Base-by-base conservation (phyloP, 2,329 filamentous ascomycete genomes). In the Pyrenophora graminea region DNA sequence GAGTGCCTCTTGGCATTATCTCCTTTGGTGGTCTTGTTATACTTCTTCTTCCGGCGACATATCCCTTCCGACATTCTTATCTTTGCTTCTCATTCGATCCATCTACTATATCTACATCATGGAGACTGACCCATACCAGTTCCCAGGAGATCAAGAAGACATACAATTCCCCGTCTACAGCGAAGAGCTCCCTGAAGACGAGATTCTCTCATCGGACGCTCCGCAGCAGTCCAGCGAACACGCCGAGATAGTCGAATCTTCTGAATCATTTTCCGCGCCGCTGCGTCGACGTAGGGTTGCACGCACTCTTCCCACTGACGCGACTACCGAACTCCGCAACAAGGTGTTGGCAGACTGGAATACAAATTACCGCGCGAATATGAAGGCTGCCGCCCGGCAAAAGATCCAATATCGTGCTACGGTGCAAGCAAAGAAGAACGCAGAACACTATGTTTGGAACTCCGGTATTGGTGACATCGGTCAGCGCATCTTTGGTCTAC, bases 381-480 rank as follows among this genome's bases (percentile, higher is more conserved):
- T 90, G 83, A 74, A 69, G 1, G 69, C 72, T 10, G 78, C 77
- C 7, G 62, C 63, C 6, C 74, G 70, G 25, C 64, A 74, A 17
- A 85, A 82, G 57, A 58, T 72, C 4, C 63, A 73, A 5, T 72
- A 77, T 30, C 77, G 74, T 40, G 62, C 73, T 12, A 57, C 69
- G 10, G 67, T 70, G 0, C 73, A 80, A 36, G 83, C 85, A 2
- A 88, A 83, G 70, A 83, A 81, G 63, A 87, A 87, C 51, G 86
- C 85, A 0, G 78, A 79, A 9, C 78, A 80, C 60, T 88, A 82
- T 76, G 78, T 88, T 3, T 78, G 82, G 52, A 82, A 81, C 4
- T 66, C 74, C 40, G 84, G 85, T 6, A 74, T 87, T 39, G 82
- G 80, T 36, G 77, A 77, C 36, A 76, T 85, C 6, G 68, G 71